Evolutionary conservation across 2,329 filamentous ascomycete genomes (phyloP).

Genomic region (Aspergillus nomiae): DNA sequence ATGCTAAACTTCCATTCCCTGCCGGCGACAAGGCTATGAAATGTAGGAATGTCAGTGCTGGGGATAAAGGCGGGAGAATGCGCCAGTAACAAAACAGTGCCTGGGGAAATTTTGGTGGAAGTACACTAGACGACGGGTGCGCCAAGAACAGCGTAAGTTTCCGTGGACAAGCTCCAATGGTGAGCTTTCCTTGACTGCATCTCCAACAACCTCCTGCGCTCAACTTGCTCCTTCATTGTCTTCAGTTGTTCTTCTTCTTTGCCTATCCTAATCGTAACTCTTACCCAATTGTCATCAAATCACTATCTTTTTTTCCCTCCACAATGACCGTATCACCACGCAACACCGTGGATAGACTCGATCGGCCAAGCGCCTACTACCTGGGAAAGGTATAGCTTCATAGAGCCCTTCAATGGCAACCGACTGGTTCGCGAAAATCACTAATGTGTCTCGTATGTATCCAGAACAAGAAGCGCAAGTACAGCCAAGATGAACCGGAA

Average conservation of each 20-base stretch:
- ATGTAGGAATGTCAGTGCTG: background rate
- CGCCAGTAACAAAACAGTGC: slow-evolving; percentile 5
- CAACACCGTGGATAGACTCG: slow-evolving; percentile 82
- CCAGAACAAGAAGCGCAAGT: slow-evolving; percentile 72
- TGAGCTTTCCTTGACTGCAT: slow-evolving; percentile 7
- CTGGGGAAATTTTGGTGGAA: slow-evolving; percentile 18
- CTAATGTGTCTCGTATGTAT: background rate
- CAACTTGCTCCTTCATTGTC: slow-evolving; percentile 8
- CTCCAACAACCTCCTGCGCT: slow-evolving; percentile 18
- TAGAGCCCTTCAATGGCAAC: too few relatives aligned
- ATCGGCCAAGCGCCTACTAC: slow-evolving; percentile 94
- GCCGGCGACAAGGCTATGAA: background rate
- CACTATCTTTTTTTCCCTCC: background rate
- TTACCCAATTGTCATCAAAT: too few relatives aligned
- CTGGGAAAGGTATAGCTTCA: slow-evolving; percentile 65
- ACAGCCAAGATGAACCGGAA: slow-evolving; percentile 61
- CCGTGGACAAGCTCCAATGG: background rate
- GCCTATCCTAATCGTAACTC: background rate
- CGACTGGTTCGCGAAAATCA: background rate
- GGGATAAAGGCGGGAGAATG: slow-evolving; percentile 1
- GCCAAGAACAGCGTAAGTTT: slow-evolving; percentile 25
- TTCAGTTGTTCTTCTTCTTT: slow-evolving; percentile 4
- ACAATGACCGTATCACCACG: slow-evolving; percentile 31
- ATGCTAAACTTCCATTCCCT: background rate
- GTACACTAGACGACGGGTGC: slow-evolving; percentile 6